Base-by-base conservation (phyloP, 2,329 filamentous ascomycete species). In the Verticillium albo-atrum region DNA sequence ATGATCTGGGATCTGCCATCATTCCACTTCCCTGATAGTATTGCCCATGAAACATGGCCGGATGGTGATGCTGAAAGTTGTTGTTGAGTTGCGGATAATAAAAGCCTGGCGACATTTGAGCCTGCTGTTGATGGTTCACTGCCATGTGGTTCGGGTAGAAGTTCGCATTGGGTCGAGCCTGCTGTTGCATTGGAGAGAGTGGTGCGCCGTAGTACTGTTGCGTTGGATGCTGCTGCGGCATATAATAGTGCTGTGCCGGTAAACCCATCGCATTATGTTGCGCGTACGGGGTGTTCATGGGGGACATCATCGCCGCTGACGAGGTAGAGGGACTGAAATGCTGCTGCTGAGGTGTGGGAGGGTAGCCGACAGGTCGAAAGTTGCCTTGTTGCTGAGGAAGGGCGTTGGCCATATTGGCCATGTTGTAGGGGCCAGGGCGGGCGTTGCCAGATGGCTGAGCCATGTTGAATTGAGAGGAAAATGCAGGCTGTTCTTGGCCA, bases 121-220 rank as follows among this genome's bases (percentile, higher is more conserved):
- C 55, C 54, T 70, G 67, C 59, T 79, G 77, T 6, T 71, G 68
- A 42, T 73, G 74, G 47, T 72, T 74, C 71, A 80, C 74, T 59
- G 79, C 70, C 61, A 79, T 66, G 25, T 77, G 73, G 56, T 70
- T 75, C 17, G 75, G 68, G 58, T 81, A 82, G 64, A 77, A 84
- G 27, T 70, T 69, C 66, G 79, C 67, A 57, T 68, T 75, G 55
- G 75, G 72, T 50, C 59, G 70, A 47, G 63, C 64, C 51, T 69
- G 73, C 54, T 66, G 71, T 50, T 74, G 77, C 63, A 72, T 66
- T 20, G 75, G 71, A 6, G 75, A 65, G 52, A 79, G 65, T 17
- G 78, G 75, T 5, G 71, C 58, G 32, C 69, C 70, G 54, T 82
- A 82, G 61, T 76, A 82, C 14, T 73, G 76, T n/a, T 72, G 67